Percentiles rank a stretch among this genome's conserved stretches.
These are phyloP conservation scores for Colletotrichum sp. DNA, from an alignment of 2,329 filamentous ascomycete species.

Conservation along the genomic window DNA sequence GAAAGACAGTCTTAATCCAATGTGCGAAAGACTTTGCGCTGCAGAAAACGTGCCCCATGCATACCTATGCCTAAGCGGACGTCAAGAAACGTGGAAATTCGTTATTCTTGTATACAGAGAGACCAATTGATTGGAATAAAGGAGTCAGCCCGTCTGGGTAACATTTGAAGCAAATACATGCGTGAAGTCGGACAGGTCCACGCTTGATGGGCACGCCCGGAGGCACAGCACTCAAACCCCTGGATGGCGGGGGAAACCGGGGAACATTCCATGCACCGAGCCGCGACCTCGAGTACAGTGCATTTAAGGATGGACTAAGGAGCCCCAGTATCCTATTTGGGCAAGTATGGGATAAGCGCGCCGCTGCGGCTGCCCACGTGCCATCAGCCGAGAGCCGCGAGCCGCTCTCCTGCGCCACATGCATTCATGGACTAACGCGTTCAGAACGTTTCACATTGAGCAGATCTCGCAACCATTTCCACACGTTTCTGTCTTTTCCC, in stretches of 20 bases:
- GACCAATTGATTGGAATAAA: not conserved
- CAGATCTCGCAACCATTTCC: not conserved
- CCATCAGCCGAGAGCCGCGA: not conserved
- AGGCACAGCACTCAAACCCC: not conserved
- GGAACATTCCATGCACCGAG: not conserved
- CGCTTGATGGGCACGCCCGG: not conserved
- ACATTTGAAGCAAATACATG: not conserved
- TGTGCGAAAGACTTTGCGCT: not conserved
- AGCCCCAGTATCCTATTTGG: not conserved
- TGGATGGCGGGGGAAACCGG: not conserved
- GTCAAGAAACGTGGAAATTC: not conserved
- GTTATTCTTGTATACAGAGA: rapidly evolving
- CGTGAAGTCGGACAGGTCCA: not conserved
- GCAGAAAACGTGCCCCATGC: not conserved
- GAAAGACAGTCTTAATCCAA: not conserved
- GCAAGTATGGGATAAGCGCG: not conserved
- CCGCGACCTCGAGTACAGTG: not conserved
- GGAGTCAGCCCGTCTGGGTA: too few species aligned
- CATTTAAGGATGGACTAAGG: not conserved
- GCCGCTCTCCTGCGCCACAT: not conserved
- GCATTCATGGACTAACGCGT: not conserved
- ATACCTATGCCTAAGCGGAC: not conserved
- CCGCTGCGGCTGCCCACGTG: not conserved
- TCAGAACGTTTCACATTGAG: not conserved
- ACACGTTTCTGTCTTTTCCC: not conserved